These are phyloP conservation scores for Pulicaria dysenterica DNA, from an alignment of 129 eudicot species.

Conservation along the genomic window DNA sequence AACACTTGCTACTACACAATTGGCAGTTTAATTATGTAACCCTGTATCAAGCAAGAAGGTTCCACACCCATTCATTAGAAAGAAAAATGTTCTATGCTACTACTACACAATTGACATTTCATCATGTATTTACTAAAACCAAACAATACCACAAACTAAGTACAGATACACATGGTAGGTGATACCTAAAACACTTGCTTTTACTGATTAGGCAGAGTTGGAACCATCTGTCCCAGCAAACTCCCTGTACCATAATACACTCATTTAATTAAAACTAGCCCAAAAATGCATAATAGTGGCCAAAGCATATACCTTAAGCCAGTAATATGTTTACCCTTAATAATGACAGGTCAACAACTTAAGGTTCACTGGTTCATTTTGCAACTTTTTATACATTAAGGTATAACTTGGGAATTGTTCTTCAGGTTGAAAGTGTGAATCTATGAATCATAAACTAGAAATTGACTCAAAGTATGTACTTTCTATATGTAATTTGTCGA, in stretches of 20 bases:
- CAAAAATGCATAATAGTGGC: not conserved
- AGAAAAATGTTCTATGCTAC: not conserved
- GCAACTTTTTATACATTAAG: too few species aligned
- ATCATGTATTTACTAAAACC: slow-evolving; percentile 3
- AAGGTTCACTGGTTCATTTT: not conserved
- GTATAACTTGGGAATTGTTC: too few species aligned
- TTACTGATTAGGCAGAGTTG: not conserved
- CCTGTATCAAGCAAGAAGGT: too few species aligned
- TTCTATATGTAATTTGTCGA: too few species aligned
- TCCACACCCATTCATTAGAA: not conserved
- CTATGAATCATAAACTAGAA: too few species aligned
- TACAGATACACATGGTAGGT: slow-evolving; percentile 17
- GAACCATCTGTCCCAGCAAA: slow-evolving; percentile 10
- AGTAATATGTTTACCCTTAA: not conserved
- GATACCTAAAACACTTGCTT: not conserved
- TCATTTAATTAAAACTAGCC: not conserved
- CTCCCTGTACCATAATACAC: not conserved
- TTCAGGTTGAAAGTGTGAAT: too few species aligned
- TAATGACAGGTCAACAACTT: not conserved
- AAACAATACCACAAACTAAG: slow-evolving; percentile 14
- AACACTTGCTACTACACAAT: too few species aligned
- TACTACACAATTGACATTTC: not conserved
- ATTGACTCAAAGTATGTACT: too few species aligned
- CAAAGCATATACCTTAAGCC: not conserved
- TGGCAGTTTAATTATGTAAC: too few species aligned